phyloP scores from a whole-genome alignment of 208 protist species.

The Acanthamoeba castellanii region DNA sequence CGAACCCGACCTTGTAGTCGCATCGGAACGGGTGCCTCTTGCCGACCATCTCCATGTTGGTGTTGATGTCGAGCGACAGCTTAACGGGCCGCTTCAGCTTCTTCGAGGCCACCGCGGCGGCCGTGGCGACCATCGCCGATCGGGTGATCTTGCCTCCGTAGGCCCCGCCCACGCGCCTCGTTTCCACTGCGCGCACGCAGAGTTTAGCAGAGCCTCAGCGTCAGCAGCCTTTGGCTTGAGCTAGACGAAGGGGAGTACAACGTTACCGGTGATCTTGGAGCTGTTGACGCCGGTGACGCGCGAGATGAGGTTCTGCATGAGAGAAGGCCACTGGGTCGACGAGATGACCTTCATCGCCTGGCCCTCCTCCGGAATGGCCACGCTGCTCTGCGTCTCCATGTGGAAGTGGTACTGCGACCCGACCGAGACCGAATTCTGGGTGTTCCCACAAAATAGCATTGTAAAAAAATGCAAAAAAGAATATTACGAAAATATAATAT shows the following conservation, averaged over 20 bases:
- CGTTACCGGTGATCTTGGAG: background rate
- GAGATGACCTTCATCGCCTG: conserved; percentile 4
- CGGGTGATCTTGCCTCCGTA: conserved; percentile 76
- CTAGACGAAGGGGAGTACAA: too few relatives aligned
- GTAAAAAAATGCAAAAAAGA: too few relatives aligned
- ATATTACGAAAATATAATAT: too few relatives aligned
- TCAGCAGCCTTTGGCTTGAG: background rate
- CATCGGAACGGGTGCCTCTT: conserved; percentile 27
- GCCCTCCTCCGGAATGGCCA: conserved; percentile 71
- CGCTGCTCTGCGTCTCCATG: conserved; percentile 68
- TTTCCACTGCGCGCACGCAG: conserved; percentile 2
- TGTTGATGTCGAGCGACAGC: conserved; percentile 20
- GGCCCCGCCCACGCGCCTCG: conserved; percentile 69
- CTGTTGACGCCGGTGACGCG: conserved; percentile 37
- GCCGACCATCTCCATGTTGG: conserved; percentile 52
- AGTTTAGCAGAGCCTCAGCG: background rate
- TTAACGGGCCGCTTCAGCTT: conserved; percentile 35
- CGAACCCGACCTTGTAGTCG: conserved; percentile 72
- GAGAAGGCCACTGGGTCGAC: conserved; percentile 17
- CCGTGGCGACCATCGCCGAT: conserved; percentile 7
- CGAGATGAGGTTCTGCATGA: background rate
- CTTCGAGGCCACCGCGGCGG: conserved; percentile 62
- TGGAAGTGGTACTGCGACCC: conserved; percentile 74
- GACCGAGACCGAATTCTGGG: background rate
- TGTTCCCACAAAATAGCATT: background rate